phyloP scores from a whole-genome alignment of 768 basidiomycete genomes.

The Rhodocollybia butyracea region DNA sequence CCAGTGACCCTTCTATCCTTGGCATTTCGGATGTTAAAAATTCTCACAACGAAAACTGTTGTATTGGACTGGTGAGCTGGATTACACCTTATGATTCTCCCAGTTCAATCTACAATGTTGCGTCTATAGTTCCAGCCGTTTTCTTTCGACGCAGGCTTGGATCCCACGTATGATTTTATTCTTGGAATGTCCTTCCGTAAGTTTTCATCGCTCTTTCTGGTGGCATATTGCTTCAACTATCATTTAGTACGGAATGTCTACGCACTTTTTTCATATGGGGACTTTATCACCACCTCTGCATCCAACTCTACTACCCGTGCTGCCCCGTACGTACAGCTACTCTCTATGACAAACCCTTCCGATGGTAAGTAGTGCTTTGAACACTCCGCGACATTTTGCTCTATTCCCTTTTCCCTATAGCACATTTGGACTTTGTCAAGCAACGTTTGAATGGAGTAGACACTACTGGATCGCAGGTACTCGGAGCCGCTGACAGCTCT shows the following conservation, averaged over 20 bases:
- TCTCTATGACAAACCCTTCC: constrained; percentile 48
- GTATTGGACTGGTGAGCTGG: constrained; percentile 38
- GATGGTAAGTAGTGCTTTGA: constrained; percentile 26
- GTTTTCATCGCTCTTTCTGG: constrained; percentile 20
- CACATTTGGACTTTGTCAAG: constrained; percentile 35
- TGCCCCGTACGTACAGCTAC: constrained; percentile 60
- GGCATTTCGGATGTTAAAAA: constrained; percentile 29
- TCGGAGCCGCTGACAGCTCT: neutral
- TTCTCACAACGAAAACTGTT: constrained; percentile 27
- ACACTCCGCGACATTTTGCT: constrained; percentile 6
- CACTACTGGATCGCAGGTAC: constrained; percentile 18
- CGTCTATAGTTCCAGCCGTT: constrained; percentile 64
- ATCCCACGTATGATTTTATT: constrained; percentile 56
- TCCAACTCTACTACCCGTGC: constrained; percentile 29
- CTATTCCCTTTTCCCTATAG: constrained; percentile 12
- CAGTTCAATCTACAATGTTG: neutral
- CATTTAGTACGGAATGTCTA: constrained; percentile 62
- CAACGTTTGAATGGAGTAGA: constrained; percentile 30
- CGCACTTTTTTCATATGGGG: constrained; percentile 60
- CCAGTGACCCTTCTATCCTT: constrained; percentile 28
- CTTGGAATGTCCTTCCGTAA: constrained; percentile 72
- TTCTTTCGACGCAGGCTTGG: constrained; percentile 38
- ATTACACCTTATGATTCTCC: neutral
- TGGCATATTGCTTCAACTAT: neutral
- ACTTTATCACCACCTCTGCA: constrained; percentile 52